Percentiles rank a stretch among this genome's conserved stretches.
Conservation (phyloP, 2,329 filamentous ascomycete species). For the Aspergillus fructus region DNA sequence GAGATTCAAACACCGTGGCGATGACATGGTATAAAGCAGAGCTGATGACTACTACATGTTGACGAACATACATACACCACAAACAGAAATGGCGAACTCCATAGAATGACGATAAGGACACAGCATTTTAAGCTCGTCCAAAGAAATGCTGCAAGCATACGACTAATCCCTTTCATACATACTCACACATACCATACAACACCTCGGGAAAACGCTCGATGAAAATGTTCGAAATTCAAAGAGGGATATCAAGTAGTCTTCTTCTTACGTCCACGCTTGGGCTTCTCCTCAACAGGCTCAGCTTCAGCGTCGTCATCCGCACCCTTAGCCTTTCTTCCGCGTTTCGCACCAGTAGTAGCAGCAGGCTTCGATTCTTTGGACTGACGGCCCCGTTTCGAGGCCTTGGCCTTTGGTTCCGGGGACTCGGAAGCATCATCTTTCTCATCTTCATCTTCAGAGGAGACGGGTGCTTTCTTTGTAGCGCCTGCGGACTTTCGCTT, state of each 20-base stretch:
- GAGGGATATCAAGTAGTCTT: slow-evolving; percentile 12
- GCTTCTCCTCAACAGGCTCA: slow-evolving; percentile 20
- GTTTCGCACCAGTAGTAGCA: slow-evolving; percentile 9
- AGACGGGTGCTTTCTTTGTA: slow-evolving; percentile 13
- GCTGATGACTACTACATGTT: not conserved
- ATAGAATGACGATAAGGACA: not conserved
- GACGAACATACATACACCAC: slow-evolving; percentile 23
- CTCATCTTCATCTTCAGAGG: not conserved
- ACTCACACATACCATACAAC: not conserved
- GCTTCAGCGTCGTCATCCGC: slow-evolving; percentile 16
- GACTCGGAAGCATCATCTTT: slow-evolving; percentile 11
- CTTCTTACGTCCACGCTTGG: slow-evolving; percentile 27
- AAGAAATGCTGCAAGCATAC: not conserved
- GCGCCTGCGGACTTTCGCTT: slow-evolving; percentile 5
- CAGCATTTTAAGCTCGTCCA: not conserved
- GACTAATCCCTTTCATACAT: not conserved
- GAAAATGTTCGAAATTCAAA: not conserved
- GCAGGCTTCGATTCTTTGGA: slow-evolving; percentile 13
- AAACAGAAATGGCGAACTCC: not conserved
- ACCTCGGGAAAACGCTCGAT: not conserved
- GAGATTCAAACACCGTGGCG: not conserved
- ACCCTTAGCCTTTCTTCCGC: slow-evolving; percentile 10
- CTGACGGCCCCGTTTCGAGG: slow-evolving; percentile 22
- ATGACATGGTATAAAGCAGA: slow-evolving; percentile 5
- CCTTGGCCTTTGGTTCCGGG: slow-evolving; percentile 18